Base-by-base conservation (phyloP, 163 green algal genomes). In the Scenedesmus sp. region DNA sequence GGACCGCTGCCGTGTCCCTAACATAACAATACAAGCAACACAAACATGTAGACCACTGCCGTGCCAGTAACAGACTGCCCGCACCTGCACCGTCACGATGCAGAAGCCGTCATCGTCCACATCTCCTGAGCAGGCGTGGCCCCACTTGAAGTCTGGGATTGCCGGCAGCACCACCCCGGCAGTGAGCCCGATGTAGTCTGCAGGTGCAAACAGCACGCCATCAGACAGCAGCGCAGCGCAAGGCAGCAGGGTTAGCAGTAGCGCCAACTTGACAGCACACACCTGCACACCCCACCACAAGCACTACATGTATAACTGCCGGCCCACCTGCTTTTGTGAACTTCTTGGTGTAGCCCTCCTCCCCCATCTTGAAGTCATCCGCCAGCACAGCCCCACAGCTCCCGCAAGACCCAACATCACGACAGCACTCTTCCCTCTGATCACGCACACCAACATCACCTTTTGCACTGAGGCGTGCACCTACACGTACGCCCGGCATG, bases 61-160 rank as follows among this genome's bases (percentile, higher is more conserved):
- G 16, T 26, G 34, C 34, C 59, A 64, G 59, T 12, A 55, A 82
- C 74, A 82, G 67, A n/a, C 13, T 34, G 16, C 23, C 0, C 26
- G 57, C 56, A 93, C 93, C 90, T 93, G 87, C 20, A 92, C 90
- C 5, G 81, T 88, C 16, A 94, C 92, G 23, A 95, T 67, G 77
- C 79, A 86, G 66, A 88, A 95, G 8, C 91, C 94, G 88, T 94
- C 94, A 34, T 86, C 62, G 66, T 94, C 94, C 46, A 92, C 93
- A 2, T 88, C 81, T 3, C 91, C 94, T 59, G 87, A 86, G 23
- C 91, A 95, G 0, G 88, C 81, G 9, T 91, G 86, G 13, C 54
- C 82, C 94, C 94, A 96, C 1, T 87, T 93, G 93, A 95, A 96
- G 82, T 96, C 88, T 0, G 94, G 94, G 13, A 96, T 88, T 2